Percentiles rank a stretch among this genome's conserved stretches.
These are phyloP conservation scores for Xylaria grammica DNA, from an alignment of 495 filamentous ascomycete genomes.

Conservation along the genomic window DNA sequence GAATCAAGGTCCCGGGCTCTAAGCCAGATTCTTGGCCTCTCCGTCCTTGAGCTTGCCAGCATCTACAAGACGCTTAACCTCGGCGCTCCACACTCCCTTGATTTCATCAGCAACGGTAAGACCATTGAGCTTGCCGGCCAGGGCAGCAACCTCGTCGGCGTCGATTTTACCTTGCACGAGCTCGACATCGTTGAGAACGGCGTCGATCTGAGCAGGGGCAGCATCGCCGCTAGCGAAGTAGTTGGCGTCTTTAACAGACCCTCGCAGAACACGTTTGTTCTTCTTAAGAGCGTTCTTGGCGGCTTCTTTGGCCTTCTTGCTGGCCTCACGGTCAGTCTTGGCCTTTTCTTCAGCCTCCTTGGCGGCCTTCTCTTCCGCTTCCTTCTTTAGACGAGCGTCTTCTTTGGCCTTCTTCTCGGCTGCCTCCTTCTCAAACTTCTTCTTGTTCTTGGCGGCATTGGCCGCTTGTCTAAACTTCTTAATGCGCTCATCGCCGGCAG, in stretches of 20 bases:
- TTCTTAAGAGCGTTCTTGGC: conserved; percentile 99
- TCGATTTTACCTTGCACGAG: conserved; percentile 88
- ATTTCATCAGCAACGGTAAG: conserved; percentile 73
- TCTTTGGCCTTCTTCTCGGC: conserved; percentile 84
- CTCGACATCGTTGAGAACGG: conserved; percentile 84
- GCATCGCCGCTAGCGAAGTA: conserved; percentile 79
- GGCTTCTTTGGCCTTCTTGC: conserved; percentile 97
- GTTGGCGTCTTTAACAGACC: conserved; percentile 92
- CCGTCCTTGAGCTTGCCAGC: conserved; percentile 85
- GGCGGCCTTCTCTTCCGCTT: conserved; percentile 74
- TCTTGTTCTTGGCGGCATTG: conserved; percentile 91
- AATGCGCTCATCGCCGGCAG: conserved; percentile 87
- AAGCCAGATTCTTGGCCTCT: conserved; percentile 59
- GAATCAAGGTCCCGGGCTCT: conserved; percentile 6
- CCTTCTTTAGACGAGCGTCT: conserved; percentile 75
- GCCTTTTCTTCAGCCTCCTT: conserved; percentile 86
- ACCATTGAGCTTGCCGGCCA: conserved; percentile 77
- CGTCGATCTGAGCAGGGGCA: conserved; percentile 74
- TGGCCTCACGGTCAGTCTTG: conserved; percentile 77
- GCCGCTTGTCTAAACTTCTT: conserved; percentile 93
- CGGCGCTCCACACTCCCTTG: conserved; percentile 67
- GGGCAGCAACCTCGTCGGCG: conserved; percentile 79
- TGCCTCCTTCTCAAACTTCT: conserved; percentile 86
- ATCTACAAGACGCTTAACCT: conserved; percentile 73
- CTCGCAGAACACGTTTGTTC: conserved; percentile 95